These are phyloP conservation scores for Ceratocystis ficicola DNA, from an alignment of 2,329 filamentous ascomycete species.

Conservation along the genomic window DNA sequence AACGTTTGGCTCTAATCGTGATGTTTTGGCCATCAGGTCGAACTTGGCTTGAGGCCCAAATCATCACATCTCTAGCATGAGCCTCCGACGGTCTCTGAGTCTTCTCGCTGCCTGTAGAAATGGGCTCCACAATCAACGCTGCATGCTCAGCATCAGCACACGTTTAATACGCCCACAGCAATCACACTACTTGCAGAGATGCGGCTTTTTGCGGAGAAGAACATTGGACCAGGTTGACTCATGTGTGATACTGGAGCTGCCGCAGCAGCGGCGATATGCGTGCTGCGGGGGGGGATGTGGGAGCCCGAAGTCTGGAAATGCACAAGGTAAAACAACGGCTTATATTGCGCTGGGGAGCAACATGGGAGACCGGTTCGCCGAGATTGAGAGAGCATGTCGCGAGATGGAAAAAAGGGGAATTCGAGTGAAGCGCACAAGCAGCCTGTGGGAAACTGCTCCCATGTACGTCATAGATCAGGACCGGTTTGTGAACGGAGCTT, in stretches of 20 bases:
- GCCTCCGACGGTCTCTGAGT: neutral
- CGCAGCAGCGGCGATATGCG: conserved; percentile 1
- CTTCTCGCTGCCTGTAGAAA: neutral
- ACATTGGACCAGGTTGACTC: neutral
- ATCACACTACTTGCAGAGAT: neutral
- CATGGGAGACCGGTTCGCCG: conserved; percentile 67
- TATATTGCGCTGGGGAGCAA: conserved; percentile 91
- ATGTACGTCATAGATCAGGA: conserved; percentile 94
- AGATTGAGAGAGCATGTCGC: conserved; percentile 73
- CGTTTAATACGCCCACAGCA: neutral
- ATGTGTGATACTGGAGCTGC: neutral
- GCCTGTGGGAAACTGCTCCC: conserved; percentile 84
- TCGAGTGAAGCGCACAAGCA: conserved; percentile 65
- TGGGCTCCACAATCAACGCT: neutral
- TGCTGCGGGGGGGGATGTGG: conserved; percentile 30
- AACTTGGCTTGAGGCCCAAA: neutral
- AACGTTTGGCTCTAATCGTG: neutral
- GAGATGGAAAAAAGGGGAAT: conserved; percentile 66
- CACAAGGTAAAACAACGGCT: conserved; percentile 37
- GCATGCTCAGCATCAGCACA: neutral
- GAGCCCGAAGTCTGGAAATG: conserved; percentile 26
- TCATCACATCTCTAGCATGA: neutral
- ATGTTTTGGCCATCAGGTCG: neutral
- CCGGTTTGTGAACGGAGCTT: conserved; percentile 81
- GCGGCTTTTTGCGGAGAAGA: too few species aligned